Evolutionary conservation across 768 basidiomycete genomes (phyloP), one percentile per base, ranked within the genome.

Genomic region (Hemileccinum rubropunctum): DNA sequence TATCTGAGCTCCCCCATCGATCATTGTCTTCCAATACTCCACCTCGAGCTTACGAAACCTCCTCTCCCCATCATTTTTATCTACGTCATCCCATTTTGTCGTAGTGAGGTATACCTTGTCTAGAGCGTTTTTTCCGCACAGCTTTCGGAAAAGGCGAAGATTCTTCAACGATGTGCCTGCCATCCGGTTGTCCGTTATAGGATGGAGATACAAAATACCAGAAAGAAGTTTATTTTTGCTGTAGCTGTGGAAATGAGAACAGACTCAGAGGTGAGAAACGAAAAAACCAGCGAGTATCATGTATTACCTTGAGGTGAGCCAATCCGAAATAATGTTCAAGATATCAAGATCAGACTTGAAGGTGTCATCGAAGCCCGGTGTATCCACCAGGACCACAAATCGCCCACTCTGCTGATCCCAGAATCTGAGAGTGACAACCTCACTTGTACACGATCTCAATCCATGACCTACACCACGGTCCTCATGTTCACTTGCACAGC

Each of bases 161-260:
- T 73, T 70, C 35, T 57, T 69, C 21, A 63, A 42, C 1, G 69
- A 58, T 1, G 66, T 57, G 17, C 68, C 74, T 0, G 59, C 60
- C 64, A 74, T 65, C 1, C 71, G 63, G 42, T 67, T 67, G 36
- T 73, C 71, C 8, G 70, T 61, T 33, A 75, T 75, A 12, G 68
- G 64, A 50, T 75, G 74, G 13, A 74, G 48, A 48, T 73, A 75
- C n/a, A 75, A n/a, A 28, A 75, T 63, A 1, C 66, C 71, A 11
- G 67, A 55, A 1, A 75, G 62, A 12, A 47, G 34, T 5, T 48
- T 57, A 1, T 41, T 5, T 8, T 37, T 45, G 15, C 30, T 36
- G 40, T 59, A 59, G 26, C 57, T 62, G n/a, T n/a, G 28, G 7
- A 17, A 6, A 8, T 10, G 18, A 33, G 1, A 13, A 12, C 13